Percentiles rank a stretch among this genome's conserved stretches.
Evolutionary conservation across 495 filamentous ascomycete genomes (phyloP).

Genomic region (Aspergillus funiculosus): DNA sequence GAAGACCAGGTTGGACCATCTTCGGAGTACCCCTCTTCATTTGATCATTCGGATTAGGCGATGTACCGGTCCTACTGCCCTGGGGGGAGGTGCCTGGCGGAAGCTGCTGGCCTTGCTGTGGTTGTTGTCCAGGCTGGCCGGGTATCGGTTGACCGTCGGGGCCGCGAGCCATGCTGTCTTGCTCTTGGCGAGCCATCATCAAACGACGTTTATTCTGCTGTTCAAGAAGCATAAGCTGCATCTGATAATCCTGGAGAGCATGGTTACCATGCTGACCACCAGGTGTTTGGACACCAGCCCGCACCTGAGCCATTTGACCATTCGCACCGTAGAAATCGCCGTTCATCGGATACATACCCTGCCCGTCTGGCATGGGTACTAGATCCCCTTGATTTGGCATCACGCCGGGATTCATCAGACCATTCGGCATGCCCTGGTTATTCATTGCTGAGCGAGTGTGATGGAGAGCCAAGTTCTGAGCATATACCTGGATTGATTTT

Average conservation of each 20-base stretch:
- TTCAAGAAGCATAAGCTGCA: conserved; percentile 97
- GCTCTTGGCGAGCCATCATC: conserved; percentile 95
- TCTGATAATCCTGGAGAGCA: conserved; percentile 96
- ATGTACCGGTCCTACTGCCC: conserved; percentile 72
- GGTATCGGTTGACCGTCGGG: conserved; percentile 54
- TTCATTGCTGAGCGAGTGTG: conserved; percentile 55
- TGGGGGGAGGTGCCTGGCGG: conserved; percentile 73
- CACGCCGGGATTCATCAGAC: conserved; percentile 51
- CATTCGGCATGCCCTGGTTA: conserved; percentile 69
- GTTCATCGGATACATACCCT: conserved; percentile 47
- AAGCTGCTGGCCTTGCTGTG: conserved; percentile 36
- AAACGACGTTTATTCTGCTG: conserved; percentile 97
- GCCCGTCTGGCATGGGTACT: conserved; percentile 66
- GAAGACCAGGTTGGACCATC: conserved; percentile 65
- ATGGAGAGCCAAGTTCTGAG: conserved; percentile 74
- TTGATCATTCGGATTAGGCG: conserved; percentile 82
- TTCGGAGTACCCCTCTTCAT: conserved; percentile 89
- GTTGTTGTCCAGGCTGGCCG: conserved; percentile 32
- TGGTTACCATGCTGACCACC: conserved; percentile 68
- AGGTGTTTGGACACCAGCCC: conserved; percentile 48
- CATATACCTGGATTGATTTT: conserved; percentile 81
- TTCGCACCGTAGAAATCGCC: conserved; percentile 63
- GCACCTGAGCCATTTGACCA: conserved; percentile 51
- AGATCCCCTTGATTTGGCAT: conserved; percentile 71
- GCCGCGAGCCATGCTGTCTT: conserved; percentile 64